Evolutionary conservation across 345 rosid species (phyloP).

Genomic region (Litchi chinensis): DNA sequence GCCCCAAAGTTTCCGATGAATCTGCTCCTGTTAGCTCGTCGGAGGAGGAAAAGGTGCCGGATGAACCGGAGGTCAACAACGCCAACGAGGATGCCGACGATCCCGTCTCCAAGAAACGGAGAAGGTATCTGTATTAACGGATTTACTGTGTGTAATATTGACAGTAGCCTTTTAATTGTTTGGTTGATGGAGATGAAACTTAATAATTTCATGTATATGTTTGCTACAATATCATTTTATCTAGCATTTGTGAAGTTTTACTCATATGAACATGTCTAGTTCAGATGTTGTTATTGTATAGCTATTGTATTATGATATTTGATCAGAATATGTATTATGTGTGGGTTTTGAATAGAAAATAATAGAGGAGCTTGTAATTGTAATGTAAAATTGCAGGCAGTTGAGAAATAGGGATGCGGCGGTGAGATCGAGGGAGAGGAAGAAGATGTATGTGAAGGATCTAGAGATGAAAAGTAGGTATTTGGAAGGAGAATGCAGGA

Average conservation of each 20-base stretch:
- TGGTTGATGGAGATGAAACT: background rate
- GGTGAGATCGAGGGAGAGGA: constrained; percentile 85
- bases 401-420: constrained; percentile 92
- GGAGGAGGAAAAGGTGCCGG: constrained; percentile 9
- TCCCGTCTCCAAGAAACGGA: constrained; percentile 52
- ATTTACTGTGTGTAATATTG: background rate
- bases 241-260: background rate
- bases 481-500: constrained; percentile 80
- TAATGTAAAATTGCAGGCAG: constrained; percentile 50
- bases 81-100: constrained; percentile 29
- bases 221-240: background rate
- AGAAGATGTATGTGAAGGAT: constrained; percentile 70
- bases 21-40: background rate
- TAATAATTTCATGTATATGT: background rate
- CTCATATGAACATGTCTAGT: background rate
- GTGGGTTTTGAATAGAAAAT: background rate
- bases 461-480: constrained; percentile 81
- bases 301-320: too few species aligned
- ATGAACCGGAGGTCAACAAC: constrained; percentile 22
- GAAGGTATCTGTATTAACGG: constrained; percentile 36
- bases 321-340: too few species aligned
- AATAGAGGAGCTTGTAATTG: background rate
- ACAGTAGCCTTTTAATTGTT: background rate
- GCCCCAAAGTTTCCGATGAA: constrained; percentile 15
- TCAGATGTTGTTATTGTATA: background rate